Evolutionary conservation across 495 filamentous ascomycete species (phyloP), one percentile per base, ranked within the genome.

Genomic region (Penicillium longicatenatum): DNA sequence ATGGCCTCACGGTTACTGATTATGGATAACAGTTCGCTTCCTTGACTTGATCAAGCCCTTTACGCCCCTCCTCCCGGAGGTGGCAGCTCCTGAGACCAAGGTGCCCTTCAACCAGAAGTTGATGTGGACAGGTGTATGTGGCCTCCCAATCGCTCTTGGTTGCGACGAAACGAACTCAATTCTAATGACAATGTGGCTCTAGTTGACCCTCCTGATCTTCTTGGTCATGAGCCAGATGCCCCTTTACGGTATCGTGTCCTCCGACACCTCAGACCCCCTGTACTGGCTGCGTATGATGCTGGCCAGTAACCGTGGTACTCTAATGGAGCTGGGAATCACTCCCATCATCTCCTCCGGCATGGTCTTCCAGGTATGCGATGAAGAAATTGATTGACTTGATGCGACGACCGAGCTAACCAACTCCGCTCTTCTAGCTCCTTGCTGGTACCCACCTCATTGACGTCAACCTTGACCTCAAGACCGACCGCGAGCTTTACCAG

Each of bases 221-320:
- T 82, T 98, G 88, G 93, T 99, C 73, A 99, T 99, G 95, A 96
- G 90, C 79, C 94, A 99, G 79, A 98, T 99, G 94, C 95, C 95
- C 58, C 78, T 95, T 59, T 96, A 95, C 66, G 91, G 92, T 75
- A 96, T 95, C 74, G 92, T 96, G 62, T 95, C 93, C 54, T 97
- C 93, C 60, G 94, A 98, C 78, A 92, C 88, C 52, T 95, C 91
- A 42, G 95, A 99, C 80, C 95, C 95, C 60, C 80, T 99, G 69
- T 99, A 98, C 87, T 99, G 95, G 95, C 84, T 99, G 66, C 88
- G 95, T 71, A 98, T 98, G 93, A 96, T 98, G 92, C 79, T 98
- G 82, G 95, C 95, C 68, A 95, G 90, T 89, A 99, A 99, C 74
- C 85, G 95, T 68, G 95, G 95, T 71, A 99, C 95, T 30, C 72